phyloP scores from a whole-genome alignment of 116 monocot genomes.

The Papilionanthe hybrid region DNA sequence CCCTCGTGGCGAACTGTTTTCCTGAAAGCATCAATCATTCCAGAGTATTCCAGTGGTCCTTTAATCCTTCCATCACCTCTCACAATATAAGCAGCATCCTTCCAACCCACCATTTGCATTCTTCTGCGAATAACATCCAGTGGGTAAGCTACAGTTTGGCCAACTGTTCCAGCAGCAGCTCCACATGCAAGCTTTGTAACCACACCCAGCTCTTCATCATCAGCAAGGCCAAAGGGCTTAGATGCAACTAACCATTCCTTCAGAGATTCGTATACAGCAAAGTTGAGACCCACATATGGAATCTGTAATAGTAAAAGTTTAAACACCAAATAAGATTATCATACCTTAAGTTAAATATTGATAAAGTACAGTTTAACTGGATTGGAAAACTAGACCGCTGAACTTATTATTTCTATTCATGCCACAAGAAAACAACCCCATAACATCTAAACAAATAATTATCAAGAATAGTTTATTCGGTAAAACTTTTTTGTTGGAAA shows the following conservation, averaged over 20 bases:
- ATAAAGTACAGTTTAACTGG: neutral
- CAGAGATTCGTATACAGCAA: conserved; percentile 90
- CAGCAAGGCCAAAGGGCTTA: conserved; percentile 55
- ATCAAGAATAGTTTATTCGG: neutral
- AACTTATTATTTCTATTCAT: neutral
- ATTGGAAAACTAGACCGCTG: neutral
- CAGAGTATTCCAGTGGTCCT: conserved; percentile 66
- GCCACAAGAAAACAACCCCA: neutral
- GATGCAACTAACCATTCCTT: conserved; percentile 80
- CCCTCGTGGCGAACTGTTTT: conserved; percentile 91
- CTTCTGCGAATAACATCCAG: conserved; percentile 95
- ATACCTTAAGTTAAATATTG: no score
- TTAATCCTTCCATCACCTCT: conserved; percentile 53
- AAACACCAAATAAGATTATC: neutral
- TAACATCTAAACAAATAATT: neutral
- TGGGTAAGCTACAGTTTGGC: conserved; percentile 99
- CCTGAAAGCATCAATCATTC: conserved; percentile 95
- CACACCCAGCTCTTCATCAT: conserved; percentile 67
- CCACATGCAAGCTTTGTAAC: conserved; percentile 83
- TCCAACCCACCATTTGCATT: conserved; percentile 99
- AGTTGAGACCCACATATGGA: conserved; percentile 98
- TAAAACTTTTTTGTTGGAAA: neutral
- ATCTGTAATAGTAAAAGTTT: conserved; percentile 46
- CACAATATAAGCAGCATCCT: conserved; percentile 69
- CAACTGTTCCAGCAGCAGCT: conserved; percentile 89